Percentiles rank a stretch among this genome's conserved stretches.
These are phyloP conservation scores for Aspergillus sp. DNA, from an alignment of 2,329 filamentous ascomycete genomes.

Conservation along the genomic window DNA sequence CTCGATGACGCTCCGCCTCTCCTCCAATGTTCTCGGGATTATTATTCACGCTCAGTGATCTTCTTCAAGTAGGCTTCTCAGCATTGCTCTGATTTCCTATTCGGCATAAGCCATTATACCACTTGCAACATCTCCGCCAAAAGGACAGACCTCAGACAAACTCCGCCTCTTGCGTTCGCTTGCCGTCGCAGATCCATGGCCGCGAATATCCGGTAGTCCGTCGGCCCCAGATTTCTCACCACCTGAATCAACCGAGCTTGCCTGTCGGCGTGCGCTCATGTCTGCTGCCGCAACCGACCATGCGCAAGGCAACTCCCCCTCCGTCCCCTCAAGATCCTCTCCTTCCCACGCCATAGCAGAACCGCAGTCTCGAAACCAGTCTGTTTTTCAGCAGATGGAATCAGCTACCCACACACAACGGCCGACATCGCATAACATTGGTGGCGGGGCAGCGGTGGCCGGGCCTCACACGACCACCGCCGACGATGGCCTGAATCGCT, in stretches of 20 bases:
- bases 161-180: neutral
- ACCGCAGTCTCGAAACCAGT: conserved; percentile 17
- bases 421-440: conserved; percentile 12
- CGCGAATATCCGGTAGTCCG: conserved; percentile 30
- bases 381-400: conserved; percentile 30
- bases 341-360: conserved; percentile 16
- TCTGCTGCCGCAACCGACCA: conserved; percentile 28
- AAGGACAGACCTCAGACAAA: neutral
- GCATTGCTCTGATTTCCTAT: neutral
- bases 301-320: conserved; percentile 25
- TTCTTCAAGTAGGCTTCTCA: neutral
- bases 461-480: conserved; percentile 16
- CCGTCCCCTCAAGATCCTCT: conserved; percentile 10
- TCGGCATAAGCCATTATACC: neutral
- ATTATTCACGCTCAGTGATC: neutral
- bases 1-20: conserved; percentile 13
- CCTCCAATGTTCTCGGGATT: conserved; percentile 7
- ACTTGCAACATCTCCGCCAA: neutral
- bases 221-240: conserved; percentile 19
- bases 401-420: conserved; percentile 25
- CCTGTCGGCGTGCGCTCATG: conserved; percentile 19
- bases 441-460: conserved; percentile 9
- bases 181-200: conserved; percentile 19
- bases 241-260: conserved; percentile 15
- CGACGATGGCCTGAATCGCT: conserved; percentile 14